Base-by-base conservation (phyloP, 768 basidiomycete genomes). In the Pleurotus pulmonarius region DNA sequence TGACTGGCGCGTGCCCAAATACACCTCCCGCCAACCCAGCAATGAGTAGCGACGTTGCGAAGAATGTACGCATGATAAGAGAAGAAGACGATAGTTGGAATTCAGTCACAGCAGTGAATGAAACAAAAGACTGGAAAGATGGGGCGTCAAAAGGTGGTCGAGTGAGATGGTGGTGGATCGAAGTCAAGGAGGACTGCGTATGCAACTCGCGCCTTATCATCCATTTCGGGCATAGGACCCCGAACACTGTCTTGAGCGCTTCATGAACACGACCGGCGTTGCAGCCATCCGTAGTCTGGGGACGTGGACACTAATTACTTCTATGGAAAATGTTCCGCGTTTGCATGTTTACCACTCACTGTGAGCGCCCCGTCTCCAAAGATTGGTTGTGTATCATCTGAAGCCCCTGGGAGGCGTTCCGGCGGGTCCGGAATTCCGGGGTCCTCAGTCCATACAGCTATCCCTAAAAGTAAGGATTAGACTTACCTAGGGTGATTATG, bases 21-120 rank as follows among this genome's bases (percentile, higher is more conserved):
- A 79, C 76, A 59, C 73, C 71, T 64, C 83, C 81, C 41, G 85
- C 83, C 60, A 87, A 77, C 65, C 81, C 82, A 56, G 81, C 83
- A 38, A 82, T 71, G 49, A 79, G 77, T 58, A 88, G 69, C 45
- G 84, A 83, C 65, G 85, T 83, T 61, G 82, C 80, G 63, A 86
- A 73, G 59, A 87, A 80, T 72, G 80, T 77, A 66, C 85, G 85
- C 87, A 88, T 88, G 39, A 53, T 5, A 26, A 34, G 60, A 13
- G 46, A 38, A 37, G 37, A 37, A 41, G 45, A 56, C 51, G 24
- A 20, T 53, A 53, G 51, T 53, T 53, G 51, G 51, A 53, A 20
- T 53, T 41, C 51, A 53, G 51, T 53, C 51, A 53, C 29, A 34
- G 51, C 37, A 18, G 20, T 13, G 39, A 18, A 40, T n/a, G 39